Percentiles rank a stretch among this genome's conserved stretches.
These are phyloP conservation scores for Setaria viridis DNA, from an alignment of 202 grass and related monocot genomes.

Conservation along the genomic window DNA sequence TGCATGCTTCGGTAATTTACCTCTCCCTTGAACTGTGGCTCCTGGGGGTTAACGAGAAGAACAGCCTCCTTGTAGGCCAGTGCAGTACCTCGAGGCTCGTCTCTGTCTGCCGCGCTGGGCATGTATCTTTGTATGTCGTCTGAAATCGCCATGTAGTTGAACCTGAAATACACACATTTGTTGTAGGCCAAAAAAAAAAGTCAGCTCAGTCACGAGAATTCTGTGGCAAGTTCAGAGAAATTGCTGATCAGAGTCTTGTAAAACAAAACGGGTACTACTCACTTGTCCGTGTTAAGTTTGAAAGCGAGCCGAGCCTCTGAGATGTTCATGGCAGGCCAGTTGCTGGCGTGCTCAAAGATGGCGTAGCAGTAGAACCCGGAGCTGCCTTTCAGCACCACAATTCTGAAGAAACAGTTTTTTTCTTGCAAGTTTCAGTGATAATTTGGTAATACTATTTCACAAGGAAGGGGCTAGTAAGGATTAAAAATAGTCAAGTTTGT, in stretches of 20 bases:
- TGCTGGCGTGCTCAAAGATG: conserved; percentile 57
- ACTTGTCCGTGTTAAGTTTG: conserved; percentile 64
- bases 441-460: too few relatives aligned
- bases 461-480: too few relatives aligned
- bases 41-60: conserved; percentile 56
- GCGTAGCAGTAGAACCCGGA: conserved; percentile 81
- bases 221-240: neutral
- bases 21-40: conserved; percentile 71
- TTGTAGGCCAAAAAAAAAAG: too few relatives aligned
- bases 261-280: neutral
- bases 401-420: neutral
- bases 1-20: neutral
- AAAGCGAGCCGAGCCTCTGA: conserved; percentile 63
- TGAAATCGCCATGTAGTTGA: conserved; percentile 81
- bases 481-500: neutral
- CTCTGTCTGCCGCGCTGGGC: conserved; percentile 57
- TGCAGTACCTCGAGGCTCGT: conserved; percentile 1
- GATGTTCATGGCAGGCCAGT: conserved; percentile 55
- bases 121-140: conserved; percentile 72
- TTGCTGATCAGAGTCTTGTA: neutral
- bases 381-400: conserved; percentile 64
- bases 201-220: neutral
- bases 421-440: neutral
- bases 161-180: conserved; percentile 8
- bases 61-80: conserved; percentile 79